Conservation (phyloP, 306 rosid genomes). For the Ormosia semicastrata region DNA sequence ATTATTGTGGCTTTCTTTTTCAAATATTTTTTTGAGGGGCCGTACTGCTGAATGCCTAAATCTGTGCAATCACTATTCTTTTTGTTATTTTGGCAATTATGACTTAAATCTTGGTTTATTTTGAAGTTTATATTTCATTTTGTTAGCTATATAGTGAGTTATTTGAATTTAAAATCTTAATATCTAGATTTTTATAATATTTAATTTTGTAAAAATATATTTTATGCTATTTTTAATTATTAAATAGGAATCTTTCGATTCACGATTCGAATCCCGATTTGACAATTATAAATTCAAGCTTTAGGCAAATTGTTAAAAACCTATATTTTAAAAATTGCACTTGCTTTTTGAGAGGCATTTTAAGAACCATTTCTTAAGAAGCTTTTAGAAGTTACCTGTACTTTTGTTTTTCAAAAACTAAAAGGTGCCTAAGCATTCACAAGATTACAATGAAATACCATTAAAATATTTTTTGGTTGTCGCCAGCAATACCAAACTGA, state of each 20-base stretch:
- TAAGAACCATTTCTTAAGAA: too few species aligned
- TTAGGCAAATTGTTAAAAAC: too few species aligned
- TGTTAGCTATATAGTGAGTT: neutral
- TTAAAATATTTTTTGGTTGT: too few species aligned
- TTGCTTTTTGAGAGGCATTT: too few species aligned
- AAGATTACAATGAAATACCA: too few species aligned
- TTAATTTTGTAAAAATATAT: neutral
- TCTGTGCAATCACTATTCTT: neutral
- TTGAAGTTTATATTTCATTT: neutral
- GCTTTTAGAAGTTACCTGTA: too few species aligned
- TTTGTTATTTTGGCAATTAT: neutral
- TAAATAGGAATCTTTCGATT: neutral
- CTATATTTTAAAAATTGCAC: too few species aligned
- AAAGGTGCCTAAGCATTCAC: too few species aligned
- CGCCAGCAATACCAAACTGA: too few species aligned
- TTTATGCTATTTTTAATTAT: neutral
- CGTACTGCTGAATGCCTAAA: neutral
- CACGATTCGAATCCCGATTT: neutral
- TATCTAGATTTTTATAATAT: neutral
- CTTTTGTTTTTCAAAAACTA: too few species aligned
- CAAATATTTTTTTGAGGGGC: neutral
- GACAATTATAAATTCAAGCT: too few species aligned
- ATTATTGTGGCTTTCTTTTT: neutral
- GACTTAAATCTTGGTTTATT: neutral
- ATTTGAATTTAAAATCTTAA: neutral